Base-by-base conservation (phyloP, 345 rosid genomes). In the Diplotaxis tenuifolia region DNA sequence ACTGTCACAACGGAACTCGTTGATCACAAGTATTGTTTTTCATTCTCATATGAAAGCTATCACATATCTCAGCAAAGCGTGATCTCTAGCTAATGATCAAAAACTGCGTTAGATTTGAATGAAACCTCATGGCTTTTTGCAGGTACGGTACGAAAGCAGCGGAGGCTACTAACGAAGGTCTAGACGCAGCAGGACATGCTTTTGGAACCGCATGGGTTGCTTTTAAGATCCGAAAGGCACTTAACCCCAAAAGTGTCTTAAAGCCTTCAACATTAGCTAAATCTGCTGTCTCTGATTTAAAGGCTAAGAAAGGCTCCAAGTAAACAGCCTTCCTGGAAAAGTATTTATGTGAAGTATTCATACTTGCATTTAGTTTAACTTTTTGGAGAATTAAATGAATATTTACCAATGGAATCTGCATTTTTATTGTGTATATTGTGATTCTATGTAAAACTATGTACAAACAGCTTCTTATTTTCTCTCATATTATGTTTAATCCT, bases 151-250 rank as follows among this genome's bases (percentile, higher is more conserved):
- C 91, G 68, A 71, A 85, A 74, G 96, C 96, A 12, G 96, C 80
- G 7, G 63, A 83, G 67, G 96, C 73, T 3, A 90, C 96, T 18
- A 83, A 82, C 8, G 88, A 82, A 74, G 96, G 97, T 23, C 83
- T 94, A 25, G 89, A 75, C 55, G 96, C 98, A 19, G 97, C 98
- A 20, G 98, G 98, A 38, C 91, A 88, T 64, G 97, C 89, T 3
- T 52, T 94, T 20, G 97, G 97, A 68, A 84, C 91, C 20, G 98
- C 97, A n/a, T 91, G 96, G 96, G 90, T 88, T 18, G 96, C 89
- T 68, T 91, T 94, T 75, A 94, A 94, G 89, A 84, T 94, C 70
- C 82, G 96, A 21, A 88, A 88, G 76, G 96, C 96, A 36, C 69
- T 93, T 23, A 91, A 91, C 72, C 98, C 96, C 0, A 89, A 85